phyloP scores from a whole-genome alignment of 805 yeast genomes.

The Hanseniaspora jakobsenii region DNA sequence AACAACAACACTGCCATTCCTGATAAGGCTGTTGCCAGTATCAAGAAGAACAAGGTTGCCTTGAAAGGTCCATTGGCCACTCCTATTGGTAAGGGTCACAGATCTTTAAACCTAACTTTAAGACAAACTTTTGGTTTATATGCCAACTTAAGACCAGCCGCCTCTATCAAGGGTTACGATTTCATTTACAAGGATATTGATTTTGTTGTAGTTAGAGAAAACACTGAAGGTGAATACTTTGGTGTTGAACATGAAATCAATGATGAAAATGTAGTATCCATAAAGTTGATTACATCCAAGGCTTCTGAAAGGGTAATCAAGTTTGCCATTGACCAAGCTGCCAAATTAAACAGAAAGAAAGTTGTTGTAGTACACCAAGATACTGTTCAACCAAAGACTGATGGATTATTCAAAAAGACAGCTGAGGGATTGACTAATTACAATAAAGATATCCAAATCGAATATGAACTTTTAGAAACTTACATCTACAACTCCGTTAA shows the following conservation, averaged over 20 bases:
- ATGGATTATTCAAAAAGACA: conserved; percentile 87
- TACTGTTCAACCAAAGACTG: conserved; percentile 94
- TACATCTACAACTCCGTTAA: conserved; percentile 82
- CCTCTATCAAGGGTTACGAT: conserved; percentile 82
- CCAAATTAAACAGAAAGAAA: conserved; percentile 73
- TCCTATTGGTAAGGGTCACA: conserved; percentile 98
- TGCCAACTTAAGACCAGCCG: conserved; percentile 96
- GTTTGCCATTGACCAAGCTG: conserved; percentile 95
- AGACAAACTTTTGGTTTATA: conserved; percentile 93
- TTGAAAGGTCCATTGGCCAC: conserved; percentile 97
- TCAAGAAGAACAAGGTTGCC: conserved; percentile 87
- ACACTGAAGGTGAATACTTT: conserved; percentile 98
- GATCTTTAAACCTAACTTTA: conserved; percentile 89
- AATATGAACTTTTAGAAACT: conserved; percentile 86
- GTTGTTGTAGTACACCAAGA: conserved; percentile 96
- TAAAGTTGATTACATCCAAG: conserved; percentile 89
- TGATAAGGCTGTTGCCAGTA: conserved; percentile 78
- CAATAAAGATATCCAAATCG: conserved; percentile 78
- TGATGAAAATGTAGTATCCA: conserved; percentile 97
- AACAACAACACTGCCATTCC: conserved; percentile 92
- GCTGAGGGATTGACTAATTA: conserved; percentile 83
- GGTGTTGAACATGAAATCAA: conserved; percentile 97
- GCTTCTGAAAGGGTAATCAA: conserved; percentile 95
- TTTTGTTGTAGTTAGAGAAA: conserved; percentile 93
- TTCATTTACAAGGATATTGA: conserved; percentile 75